Conservation (phyloP, 768 basidiomycete genomes). For the Boletus subcaerulescens region DNA sequence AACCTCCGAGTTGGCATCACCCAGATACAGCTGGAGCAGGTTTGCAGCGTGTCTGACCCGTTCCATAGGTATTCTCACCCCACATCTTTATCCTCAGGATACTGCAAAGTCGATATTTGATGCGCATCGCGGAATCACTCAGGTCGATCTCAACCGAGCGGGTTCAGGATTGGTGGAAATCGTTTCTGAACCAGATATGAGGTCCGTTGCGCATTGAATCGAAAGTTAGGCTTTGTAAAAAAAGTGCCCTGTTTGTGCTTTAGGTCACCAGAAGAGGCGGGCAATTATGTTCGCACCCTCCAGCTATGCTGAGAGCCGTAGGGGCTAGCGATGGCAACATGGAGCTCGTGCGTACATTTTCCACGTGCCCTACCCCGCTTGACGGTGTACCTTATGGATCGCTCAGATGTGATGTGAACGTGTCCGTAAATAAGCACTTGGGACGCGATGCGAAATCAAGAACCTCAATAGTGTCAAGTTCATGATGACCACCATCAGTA, state of each 20-base stretch:
- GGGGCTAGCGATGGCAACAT: constrained; percentile 94
- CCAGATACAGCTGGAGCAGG: constrained; percentile 96
- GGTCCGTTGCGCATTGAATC: constrained; percentile 34
- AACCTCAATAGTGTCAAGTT: constrained; percentile 35
- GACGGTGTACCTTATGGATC: constrained; percentile 62
- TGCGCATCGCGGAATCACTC: constrained; percentile 46
- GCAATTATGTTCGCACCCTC: constrained; percentile 77
- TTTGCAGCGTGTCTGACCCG: constrained; percentile 30
- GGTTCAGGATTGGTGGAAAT: constrained; percentile 93
- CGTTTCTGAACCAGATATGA: constrained; percentile 89
- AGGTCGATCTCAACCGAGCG: constrained; percentile 88
- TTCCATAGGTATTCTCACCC: background rate
- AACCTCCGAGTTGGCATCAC: constrained; percentile 69
- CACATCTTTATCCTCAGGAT: constrained; percentile 50
- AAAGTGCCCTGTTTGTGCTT: background rate
- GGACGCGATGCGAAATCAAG: constrained; percentile 37
- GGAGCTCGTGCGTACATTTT: constrained; percentile 70
- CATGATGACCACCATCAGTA: constrained; percentile 83
- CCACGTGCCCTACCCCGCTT: background rate
- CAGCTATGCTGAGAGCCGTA: constrained; percentile 79
- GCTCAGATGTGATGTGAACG: constrained; percentile 91
- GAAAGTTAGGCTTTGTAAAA: background rate
- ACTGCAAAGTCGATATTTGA: constrained; percentile 82
- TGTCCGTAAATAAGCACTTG: constrained; percentile 77
- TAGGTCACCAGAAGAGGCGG: constrained; percentile 86